A percentile compares a stretch with the other conserved stretches of the same genome.
Evolutionary conservation across 768 basidiomycete species (phyloP).

Genomic region (Hygrophorus russula): DNA sequence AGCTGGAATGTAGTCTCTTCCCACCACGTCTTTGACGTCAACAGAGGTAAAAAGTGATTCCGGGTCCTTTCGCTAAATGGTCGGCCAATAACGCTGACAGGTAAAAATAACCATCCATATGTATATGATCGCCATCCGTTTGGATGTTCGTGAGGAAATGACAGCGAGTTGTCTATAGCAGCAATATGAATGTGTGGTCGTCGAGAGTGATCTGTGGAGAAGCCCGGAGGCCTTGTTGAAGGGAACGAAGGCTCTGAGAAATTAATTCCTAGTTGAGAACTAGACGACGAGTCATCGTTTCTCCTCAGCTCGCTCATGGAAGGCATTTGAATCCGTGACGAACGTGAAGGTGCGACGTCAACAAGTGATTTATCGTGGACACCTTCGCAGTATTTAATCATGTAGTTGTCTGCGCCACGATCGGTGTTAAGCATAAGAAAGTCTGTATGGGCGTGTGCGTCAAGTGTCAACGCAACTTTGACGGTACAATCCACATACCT

Average conservation of each 20-base stretch:
- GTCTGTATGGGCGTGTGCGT: constrained; percentile 31
- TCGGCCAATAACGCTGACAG: constrained; percentile 73
- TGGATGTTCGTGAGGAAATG: constrained; percentile 87
- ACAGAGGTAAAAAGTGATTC: constrained; percentile 67
- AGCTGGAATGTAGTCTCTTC: constrained; percentile 74
- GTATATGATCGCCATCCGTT: constrained; percentile 70
- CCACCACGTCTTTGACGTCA: constrained; percentile 87
- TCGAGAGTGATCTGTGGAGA: constrained; percentile 40
- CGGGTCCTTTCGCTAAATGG: constrained; percentile 81
- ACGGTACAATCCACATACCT: constrained; percentile 29
- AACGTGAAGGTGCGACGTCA: constrained; percentile 68
- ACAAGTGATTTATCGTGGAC: constrained; percentile 70
- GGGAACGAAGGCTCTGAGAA: constrained; percentile 26
- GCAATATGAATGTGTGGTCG: constrained; percentile 83
- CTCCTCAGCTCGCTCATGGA: constrained; percentile 60
- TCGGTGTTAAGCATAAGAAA: constrained; percentile 92
- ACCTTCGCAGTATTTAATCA: constrained; percentile 85
- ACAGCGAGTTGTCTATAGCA: constrained; percentile 88
- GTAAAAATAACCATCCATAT: constrained; percentile 82
- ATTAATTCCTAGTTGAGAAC: constrained; percentile 28
- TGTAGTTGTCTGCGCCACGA: constrained; percentile 80
- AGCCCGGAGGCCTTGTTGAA: constrained; percentile 23
- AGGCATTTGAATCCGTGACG: constrained; percentile 56
- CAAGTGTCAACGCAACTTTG: neutral
- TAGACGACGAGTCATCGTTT: constrained; percentile 24